Percentiles rank a stretch among this genome's conserved stretches.
phyloP scores from a whole-genome alignment of 495 filamentous ascomycete species.

The Neurospora sp. region DNA sequence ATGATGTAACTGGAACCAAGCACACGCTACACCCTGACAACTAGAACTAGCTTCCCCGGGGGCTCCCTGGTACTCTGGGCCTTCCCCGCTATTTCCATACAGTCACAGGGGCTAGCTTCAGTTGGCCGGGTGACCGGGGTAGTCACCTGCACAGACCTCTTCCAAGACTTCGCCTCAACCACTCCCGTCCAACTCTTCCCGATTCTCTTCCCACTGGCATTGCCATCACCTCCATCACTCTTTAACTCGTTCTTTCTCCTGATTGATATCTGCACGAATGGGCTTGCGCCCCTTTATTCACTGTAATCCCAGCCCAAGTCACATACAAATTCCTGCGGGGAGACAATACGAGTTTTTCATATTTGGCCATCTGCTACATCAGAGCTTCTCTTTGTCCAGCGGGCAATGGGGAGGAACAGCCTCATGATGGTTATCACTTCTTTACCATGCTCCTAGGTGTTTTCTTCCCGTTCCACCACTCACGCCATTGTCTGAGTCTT shows the following conservation, averaged over 20 bases:
- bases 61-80: not conserved
- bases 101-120: not conserved
- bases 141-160: not conserved
- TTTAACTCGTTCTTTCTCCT: not conserved
- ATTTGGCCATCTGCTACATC: not conserved
- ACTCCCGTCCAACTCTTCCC: not conserved
- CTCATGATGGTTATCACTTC: not conserved
- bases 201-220: not conserved
- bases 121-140: not conserved
- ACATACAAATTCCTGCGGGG: not conserved
- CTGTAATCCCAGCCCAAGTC: not conserved
- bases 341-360: not conserved
- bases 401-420: not conserved
- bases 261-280: not conserved
- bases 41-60: not conserved
- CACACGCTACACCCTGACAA: not conserved
- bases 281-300: not conserved
- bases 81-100: not conserved
- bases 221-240: not conserved
- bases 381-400: not conserved
- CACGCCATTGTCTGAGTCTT: not conserved
- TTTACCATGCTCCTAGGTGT: not conserved
- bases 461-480: not conserved
- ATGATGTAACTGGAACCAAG: too few species aligned
- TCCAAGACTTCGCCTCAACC: not conserved